Conservation (phyloP, 192 early-diverging fungal species). For the Pilaira anomala region DNA sequence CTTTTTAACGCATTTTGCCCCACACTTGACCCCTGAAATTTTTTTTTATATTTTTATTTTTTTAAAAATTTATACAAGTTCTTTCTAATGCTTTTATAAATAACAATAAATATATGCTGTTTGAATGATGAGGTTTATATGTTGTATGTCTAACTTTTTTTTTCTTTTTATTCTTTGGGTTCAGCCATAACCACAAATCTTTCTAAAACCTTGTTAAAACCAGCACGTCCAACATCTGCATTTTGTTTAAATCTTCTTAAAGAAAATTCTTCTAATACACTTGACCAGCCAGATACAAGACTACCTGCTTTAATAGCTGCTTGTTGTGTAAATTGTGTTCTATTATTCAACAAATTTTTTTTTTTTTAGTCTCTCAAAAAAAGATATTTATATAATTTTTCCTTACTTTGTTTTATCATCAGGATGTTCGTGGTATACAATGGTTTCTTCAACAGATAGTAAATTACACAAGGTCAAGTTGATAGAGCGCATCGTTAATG, state of each 20-base stretch:
- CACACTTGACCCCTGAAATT: too few species aligned
- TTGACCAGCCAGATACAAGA: slow-evolving; percentile 62
- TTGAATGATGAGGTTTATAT: neutral
- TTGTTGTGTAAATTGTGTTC: slow-evolving; percentile 76
- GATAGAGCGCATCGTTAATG: slow-evolving; percentile 71
- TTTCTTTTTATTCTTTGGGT: slow-evolving; percentile 19
- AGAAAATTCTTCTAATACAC: slow-evolving; percentile 81
- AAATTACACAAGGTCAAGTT: slow-evolving; percentile 88
- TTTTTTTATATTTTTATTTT: neutral
- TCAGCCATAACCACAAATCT: slow-evolving; percentile 45
- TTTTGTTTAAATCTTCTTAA: slow-evolving; percentile 88
- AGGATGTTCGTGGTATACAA: slow-evolving; percentile 70
- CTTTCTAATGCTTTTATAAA: neutral
- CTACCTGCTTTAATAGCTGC: slow-evolving; percentile 80
- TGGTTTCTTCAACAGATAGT: slow-evolving; percentile 82
- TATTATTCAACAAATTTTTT: slow-evolving; percentile 17
- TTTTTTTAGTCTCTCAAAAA: neutral
- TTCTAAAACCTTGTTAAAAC: slow-evolving; percentile 83
- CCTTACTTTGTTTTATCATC: slow-evolving; percentile 44
- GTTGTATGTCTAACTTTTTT: neutral
- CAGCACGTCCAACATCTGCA: slow-evolving; percentile 77
- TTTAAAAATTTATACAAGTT: neutral
- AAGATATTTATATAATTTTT: neutral
- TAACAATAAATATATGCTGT: neutral
- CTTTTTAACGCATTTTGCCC: too few species aligned